Evolutionary conservation across 805 yeast genomes (phyloP).

Genomic region (Pichia rugopelliculosa): DNA sequence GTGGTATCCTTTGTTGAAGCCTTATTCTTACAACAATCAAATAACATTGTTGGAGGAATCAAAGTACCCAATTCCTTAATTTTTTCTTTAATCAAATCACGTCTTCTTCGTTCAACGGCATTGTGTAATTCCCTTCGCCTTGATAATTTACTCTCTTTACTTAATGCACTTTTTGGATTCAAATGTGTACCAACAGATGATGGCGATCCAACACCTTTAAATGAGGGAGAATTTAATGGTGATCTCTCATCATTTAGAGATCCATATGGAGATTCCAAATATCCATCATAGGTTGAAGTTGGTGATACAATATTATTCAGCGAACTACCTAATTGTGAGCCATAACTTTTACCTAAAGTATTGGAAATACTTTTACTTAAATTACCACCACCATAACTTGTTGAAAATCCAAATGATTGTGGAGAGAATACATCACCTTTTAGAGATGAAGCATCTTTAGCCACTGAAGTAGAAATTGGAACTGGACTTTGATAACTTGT

Average conservation of each 20-base stretch:
- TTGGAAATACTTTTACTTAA: conserved; percentile 5
- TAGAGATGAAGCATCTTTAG: not conserved
- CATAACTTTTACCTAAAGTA: conserved; percentile 19
- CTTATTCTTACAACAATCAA: conserved; percentile 27
- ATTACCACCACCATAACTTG: conserved; percentile 6
- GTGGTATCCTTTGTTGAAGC: conserved; percentile 42
- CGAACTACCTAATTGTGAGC: conserved; percentile 27
- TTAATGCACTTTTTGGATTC: conserved; percentile 30
- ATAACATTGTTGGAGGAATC: conserved; percentile 68
- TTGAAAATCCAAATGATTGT: conserved; percentile 17
- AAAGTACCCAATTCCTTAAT: conserved; percentile 76
- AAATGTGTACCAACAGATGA: conserved; percentile 28
- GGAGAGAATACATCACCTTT: conserved; percentile 23
- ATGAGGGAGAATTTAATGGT: conserved; percentile 30
- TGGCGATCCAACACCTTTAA: conserved; percentile 29
- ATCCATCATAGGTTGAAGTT: conserved; percentile 28
- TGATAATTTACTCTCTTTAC: conserved; percentile 63
- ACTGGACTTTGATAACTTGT: conserved; percentile 1
- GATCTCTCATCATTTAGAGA: conserved; percentile 28
- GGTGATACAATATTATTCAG: conserved; percentile 29
- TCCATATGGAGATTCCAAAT: conserved; percentile 31
- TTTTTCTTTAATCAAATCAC: conserved; percentile 85
- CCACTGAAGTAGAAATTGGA: not conserved
- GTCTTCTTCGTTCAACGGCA: conserved; percentile 86
- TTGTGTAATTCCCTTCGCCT: conserved; percentile 86